phyloP scores from a whole-genome alignment of 345 rosid genomes.

The Orychophragmus violaceus region DNA sequence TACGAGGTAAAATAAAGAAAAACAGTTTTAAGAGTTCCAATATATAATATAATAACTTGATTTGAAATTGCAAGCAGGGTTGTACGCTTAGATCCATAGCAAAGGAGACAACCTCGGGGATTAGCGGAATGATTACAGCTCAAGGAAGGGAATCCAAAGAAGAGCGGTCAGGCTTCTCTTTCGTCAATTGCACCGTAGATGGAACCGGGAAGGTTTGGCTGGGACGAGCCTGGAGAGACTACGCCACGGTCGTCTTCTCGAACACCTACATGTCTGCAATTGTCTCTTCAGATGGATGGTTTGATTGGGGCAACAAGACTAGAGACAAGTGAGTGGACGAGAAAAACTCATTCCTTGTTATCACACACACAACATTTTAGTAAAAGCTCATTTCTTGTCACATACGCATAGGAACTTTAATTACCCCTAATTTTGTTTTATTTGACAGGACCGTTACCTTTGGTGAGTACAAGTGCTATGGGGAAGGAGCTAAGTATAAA shows the following conservation, averaged over 20 bases:
- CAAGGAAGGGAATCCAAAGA: conserved; percentile 39
- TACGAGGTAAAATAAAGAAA: too few species aligned
- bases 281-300: conserved; percentile 59
- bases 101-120: neutral
- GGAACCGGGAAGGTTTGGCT: conserved; percentile 67
- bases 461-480: too few species aligned
- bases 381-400: too few species aligned
- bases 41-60: too few species aligned
- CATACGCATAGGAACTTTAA: too few species aligned
- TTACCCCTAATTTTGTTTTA: too few species aligned
- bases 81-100: conserved; percentile 50
- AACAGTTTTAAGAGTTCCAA: too few species aligned
- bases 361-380: neutral
- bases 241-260: conserved; percentile 60
- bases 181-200: conserved; percentile 45
- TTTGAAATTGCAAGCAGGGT: conserved; percentile 23
- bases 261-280: conserved; percentile 56
- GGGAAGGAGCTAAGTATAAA: too few species aligned
- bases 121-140: conserved; percentile 52
- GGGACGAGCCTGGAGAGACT: conserved; percentile 72
- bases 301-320: conserved; percentile 53
- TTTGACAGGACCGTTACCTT: too few species aligned
- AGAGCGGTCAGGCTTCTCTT: conserved; percentile 61
- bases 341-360: neutral
- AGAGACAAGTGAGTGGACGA: conserved; percentile 32